Percentiles rank a stretch among this genome's conserved stretches.
These are phyloP conservation scores for Phytophthora idaei DNA, from an alignment of 352 stramenopile genomes.

Conservation along the genomic window DNA sequence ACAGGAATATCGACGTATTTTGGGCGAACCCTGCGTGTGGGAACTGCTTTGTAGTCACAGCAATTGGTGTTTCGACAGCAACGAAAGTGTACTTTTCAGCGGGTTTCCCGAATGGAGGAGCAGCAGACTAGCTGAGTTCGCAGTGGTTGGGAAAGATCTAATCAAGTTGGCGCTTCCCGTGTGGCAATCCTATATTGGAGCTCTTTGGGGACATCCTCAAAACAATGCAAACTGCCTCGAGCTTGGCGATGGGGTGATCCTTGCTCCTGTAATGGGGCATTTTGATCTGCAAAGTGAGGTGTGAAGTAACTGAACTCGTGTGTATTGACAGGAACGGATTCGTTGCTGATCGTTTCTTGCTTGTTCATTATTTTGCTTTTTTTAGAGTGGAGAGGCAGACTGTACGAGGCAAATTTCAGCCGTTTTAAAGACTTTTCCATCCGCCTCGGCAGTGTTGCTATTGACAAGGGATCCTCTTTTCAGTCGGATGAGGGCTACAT, in stretches of 20 bases:
- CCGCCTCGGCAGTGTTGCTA: slow-evolving; percentile 9
- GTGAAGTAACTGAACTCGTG: background rate
- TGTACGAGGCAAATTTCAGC: slow-evolving; percentile 9
- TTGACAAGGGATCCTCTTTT: slow-evolving; percentile 17
- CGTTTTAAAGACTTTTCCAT: slow-evolving; percentile 21
- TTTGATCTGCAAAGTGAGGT: slow-evolving; percentile 23
- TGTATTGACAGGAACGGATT: background rate
- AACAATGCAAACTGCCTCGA: slow-evolving; percentile 5
- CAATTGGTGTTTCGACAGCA: slow-evolving; percentile 26
- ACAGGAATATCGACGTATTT: slow-evolving; percentile 19
- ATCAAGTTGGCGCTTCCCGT: slow-evolving; percentile 8
- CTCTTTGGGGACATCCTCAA: slow-evolving; percentile 10
- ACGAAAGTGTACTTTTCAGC: slow-evolving; percentile 18
- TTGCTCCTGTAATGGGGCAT: slow-evolving; percentile 11
- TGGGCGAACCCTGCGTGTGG: slow-evolving; percentile 12
- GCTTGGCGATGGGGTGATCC: slow-evolving; percentile 11
- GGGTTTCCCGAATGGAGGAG: slow-evolving; percentile 11
- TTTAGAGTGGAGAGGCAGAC: slow-evolving; percentile 2
- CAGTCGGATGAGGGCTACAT: background rate
- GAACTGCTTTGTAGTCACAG: slow-evolving; percentile 23
- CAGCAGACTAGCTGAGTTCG: background rate
- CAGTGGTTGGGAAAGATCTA: slow-evolving; percentile 1
- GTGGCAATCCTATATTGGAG: slow-evolving; percentile 25
- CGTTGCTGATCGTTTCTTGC: slow-evolving; percentile 1
- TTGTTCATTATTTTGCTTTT: background rate